Percentiles rank a stretch among this genome's conserved stretches.
phyloP scores from a whole-genome alignment of 2,329 filamentous ascomycete species.

The Verticillium longisporum region DNA sequence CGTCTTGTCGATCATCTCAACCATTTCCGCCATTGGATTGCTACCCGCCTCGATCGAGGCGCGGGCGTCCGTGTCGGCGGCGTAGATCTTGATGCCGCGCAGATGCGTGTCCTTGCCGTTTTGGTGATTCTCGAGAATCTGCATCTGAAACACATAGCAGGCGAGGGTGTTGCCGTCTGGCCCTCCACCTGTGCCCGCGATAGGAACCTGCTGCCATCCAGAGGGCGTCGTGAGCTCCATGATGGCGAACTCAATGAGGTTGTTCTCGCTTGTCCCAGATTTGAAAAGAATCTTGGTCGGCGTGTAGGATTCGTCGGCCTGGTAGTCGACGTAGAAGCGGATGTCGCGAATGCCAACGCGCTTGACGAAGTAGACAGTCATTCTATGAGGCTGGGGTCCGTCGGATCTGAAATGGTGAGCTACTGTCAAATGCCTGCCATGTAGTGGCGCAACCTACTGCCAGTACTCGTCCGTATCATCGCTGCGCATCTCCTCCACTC shows the following conservation, averaged over 20 bases:
- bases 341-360: slow-evolving; percentile 72
- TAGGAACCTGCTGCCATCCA: slow-evolving; percentile 85
- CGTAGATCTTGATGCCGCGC: slow-evolving; percentile 81
- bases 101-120: slow-evolving; percentile 99
- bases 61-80: slow-evolving; percentile 44
- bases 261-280: slow-evolving; percentile 86
- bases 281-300: slow-evolving; percentile 86
- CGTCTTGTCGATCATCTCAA: slow-evolving; percentile 16
- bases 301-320: slow-evolving; percentile 91
- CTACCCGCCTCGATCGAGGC: slow-evolving; percentile 27
- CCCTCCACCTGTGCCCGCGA: slow-evolving; percentile 46
- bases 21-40: slow-evolving; percentile 19
- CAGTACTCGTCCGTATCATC: slow-evolving; percentile 70
- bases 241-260: slow-evolving; percentile 79
- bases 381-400: slow-evolving; percentile 73
- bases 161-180: slow-evolving; percentile 68
- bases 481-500: slow-evolving; percentile 67
- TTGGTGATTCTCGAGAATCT: slow-evolving; percentile 93
- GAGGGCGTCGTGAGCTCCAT: slow-evolving; percentile 72
- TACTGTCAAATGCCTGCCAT: not conserved
- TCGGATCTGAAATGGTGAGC: slow-evolving; percentile 51
- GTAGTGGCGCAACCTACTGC: slow-evolving; percentile 51
- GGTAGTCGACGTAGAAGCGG: slow-evolving; percentile 84
- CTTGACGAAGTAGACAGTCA: slow-evolving; percentile 83
- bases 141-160: slow-evolving; percentile 84